Percentiles rank a stretch among this genome's conserved stretches.
phyloP scores from a whole-genome alignment of 805 yeast species.

The Saturnispora diversa region DNA sequence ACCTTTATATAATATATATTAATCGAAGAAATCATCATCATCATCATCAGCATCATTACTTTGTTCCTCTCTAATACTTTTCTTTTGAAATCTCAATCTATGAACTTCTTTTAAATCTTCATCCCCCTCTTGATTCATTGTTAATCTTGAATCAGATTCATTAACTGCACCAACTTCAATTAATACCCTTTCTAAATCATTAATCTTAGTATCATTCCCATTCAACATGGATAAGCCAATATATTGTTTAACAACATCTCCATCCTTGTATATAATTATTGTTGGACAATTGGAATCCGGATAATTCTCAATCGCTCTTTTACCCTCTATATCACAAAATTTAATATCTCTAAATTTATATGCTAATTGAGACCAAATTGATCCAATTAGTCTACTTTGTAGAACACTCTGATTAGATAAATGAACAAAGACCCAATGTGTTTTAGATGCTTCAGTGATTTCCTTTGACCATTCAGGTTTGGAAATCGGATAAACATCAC shows the following conservation, averaged over 20 bases:
- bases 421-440: constrained; percentile 65
- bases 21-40: constrained; percentile 42
- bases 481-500: constrained; percentile 66
- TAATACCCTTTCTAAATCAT: constrained; percentile 67
- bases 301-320: constrained; percentile 85
- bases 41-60: constrained; percentile 33
- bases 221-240: constrained; percentile 77
- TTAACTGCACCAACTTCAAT: constrained; percentile 60
- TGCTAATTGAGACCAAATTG: constrained; percentile 53
- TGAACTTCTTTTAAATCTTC: constrained; percentile 49
- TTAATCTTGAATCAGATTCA: constrained; percentile 58
- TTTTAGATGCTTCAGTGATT: constrained; percentile 72
- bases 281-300: constrained; percentile 92
- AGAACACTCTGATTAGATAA: constrained; percentile 58
- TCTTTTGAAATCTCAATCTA: constrained; percentile 47
- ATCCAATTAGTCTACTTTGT: constrained; percentile 65
- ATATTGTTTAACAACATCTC: constrained; percentile 70
- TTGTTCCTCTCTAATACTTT: constrained; percentile 39
- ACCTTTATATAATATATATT: constrained; percentile 1
- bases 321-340: constrained; percentile 86
- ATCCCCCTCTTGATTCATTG: constrained; percentile 48
- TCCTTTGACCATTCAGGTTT: constrained; percentile 85
- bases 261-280: constrained; percentile 68
- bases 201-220: constrained; percentile 64
- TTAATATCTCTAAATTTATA: constrained; percentile 70